Conservation (phyloP, 768 basidiomycete genomes). For the Naganishia friedmannii region DNA sequence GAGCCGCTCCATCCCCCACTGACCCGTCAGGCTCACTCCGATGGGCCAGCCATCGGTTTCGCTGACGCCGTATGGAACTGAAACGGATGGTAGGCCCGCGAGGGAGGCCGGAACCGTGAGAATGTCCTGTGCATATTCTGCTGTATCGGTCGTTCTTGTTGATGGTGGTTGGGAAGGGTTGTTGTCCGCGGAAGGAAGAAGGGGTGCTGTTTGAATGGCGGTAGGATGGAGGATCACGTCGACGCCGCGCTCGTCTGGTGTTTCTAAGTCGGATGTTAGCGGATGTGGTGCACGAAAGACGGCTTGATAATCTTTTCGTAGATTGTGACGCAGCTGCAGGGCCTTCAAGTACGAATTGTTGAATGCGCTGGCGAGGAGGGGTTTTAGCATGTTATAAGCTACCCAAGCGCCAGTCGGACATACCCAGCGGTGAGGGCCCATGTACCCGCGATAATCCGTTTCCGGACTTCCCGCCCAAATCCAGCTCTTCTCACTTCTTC, state of each 20-base stretch:
- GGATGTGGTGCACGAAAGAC: constrained; percentile 66
- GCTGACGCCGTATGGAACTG: constrained; percentile 60
- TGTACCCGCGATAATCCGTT: constrained; percentile 81
- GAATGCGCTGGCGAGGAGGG: constrained; percentile 67
- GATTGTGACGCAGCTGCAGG: constrained; percentile 67
- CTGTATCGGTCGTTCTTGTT: constrained; percentile 43
- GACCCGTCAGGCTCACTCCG: constrained; percentile 76
- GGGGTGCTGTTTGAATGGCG: constrained; percentile 78
- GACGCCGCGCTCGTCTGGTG: constrained; percentile 53
- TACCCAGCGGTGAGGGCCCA: constrained; percentile 78
- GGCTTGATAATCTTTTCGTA: constrained; percentile 70
- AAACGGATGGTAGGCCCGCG: constrained; percentile 79
- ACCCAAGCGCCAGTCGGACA: background rate
- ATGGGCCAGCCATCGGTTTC: constrained; percentile 69
- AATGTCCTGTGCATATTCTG: constrained; percentile 82
- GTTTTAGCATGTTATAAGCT: background rate
- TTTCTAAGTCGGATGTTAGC: constrained; percentile 34
- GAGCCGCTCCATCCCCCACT: constrained; percentile 66
- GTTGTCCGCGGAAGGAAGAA: constrained; percentile 50
- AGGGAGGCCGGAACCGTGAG: constrained; percentile 88
- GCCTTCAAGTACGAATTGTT: constrained; percentile 97
- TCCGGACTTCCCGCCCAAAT: constrained; percentile 81
- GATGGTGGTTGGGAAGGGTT: background rate
- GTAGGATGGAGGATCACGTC: constrained; percentile 85
- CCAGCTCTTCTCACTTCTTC: constrained; percentile 58